Evolutionary conservation across 1,139 yeast species (phyloP), one percentile per base, ranked within the genome.

Genomic region (Magnusiomyces sp.): DNA sequence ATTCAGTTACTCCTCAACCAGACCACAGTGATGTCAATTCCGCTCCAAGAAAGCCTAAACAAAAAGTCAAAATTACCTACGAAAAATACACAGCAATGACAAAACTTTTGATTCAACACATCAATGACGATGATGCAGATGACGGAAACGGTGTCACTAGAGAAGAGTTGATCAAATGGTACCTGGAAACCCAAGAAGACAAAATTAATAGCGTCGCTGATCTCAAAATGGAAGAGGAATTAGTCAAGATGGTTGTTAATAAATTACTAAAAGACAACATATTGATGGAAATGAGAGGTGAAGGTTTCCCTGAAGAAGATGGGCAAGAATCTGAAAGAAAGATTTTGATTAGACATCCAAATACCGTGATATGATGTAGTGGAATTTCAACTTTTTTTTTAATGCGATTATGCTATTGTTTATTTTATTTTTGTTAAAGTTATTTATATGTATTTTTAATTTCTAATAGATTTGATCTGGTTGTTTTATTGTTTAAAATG

Each of bases 81-180:
- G 97, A 90, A 58, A 87, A 85, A 64, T 92, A 88, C 65, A 83
- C 85, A 33, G 74, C 82, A 41, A 85, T 90, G 72, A 85, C 88
- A 83, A 86, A 87, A 63, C 67, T 84, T 56, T 72, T 90, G 54
- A 90, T 90, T 32, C 80, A 81, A 57, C 75, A 76, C 55, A 82
- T 90, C 23, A 74, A 75, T 51, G 80, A 77, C 53, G 70, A 65
- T 45, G 58, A 60, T 36, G 53, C 52, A 29, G 67, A 63, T 14
- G 75, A 72, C 50, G 68, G 19, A 13, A 19, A 76, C 39, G 97
- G 95, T 9, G 70, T 87, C 50, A 78, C 86, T 0, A 85, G 81
- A 9, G 79, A 77, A 13, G 82, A 80, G 44, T 71, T 94, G 51
- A 79, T 83, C 19, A 83, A 86, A 51, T 86, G 89, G 84, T 94